Percentiles rank a stretch among this genome's conserved stretches.
Evolutionary conservation across 352 stramenopile genomes (phyloP).

Genomic region (Phytopythium aichiense): DNA sequence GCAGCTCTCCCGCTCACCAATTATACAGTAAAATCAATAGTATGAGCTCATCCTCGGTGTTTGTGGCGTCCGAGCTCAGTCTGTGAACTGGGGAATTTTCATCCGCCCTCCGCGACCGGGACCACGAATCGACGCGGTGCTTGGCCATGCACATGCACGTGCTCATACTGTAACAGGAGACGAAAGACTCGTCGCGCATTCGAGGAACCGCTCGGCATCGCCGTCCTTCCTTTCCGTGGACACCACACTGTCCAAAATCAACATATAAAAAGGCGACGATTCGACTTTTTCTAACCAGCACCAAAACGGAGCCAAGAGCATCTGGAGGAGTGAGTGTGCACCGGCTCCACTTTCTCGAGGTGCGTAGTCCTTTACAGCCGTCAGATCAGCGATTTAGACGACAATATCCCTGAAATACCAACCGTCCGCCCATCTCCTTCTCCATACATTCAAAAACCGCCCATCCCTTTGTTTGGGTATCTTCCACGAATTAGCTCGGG

Average conservation of each 20-base stretch:
- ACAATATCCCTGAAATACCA: not conserved
- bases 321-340: not conserved
- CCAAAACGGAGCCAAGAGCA: not conserved
- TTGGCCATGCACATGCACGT: no score
- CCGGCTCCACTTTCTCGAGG: not conserved
- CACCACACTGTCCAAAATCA: not conserved
- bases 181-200: not conserved
- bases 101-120: no score
- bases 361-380: not conserved
- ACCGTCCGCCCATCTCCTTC: not conserved
- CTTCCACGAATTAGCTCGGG: not conserved
- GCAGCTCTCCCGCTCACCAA: no score
- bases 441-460: not conserved
- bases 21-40: no score
- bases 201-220: not conserved
- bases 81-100: no score
- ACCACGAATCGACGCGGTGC: no score
- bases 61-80: no score
- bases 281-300: not conserved
- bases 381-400: no score
- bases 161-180: not conserved
- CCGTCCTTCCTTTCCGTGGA: slow-evolving; percentile 2
- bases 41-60: no score
- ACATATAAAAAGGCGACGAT: not conserved
- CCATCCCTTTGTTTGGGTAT: not conserved